Evolutionary conservation across 106 monocot genomes (phyloP).

Genomic region (Acorus gramineus): DNA sequence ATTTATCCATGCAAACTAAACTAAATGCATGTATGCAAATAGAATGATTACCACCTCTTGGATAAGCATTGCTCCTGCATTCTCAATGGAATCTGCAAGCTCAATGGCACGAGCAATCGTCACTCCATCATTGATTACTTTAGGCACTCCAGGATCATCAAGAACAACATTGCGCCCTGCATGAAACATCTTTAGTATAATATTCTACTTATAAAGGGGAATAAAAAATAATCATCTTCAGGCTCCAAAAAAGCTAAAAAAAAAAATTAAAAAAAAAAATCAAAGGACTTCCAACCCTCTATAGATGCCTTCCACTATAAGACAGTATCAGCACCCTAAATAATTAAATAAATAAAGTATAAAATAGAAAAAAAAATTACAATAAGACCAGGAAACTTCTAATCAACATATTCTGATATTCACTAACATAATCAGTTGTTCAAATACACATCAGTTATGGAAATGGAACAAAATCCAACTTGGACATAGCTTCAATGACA

Average conservation of each 20-base stretch:
- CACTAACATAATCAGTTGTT: too few relatives aligned
- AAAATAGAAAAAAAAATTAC: too few relatives aligned
- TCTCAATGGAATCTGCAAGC: slow-evolving; percentile 72
- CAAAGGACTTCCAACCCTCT: too few relatives aligned
- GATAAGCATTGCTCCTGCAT: slow-evolving; percentile 66
- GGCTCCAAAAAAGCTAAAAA: too few relatives aligned
- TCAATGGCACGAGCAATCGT: slow-evolving; percentile 86
- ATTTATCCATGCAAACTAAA: background rate
- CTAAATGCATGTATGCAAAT: background rate
- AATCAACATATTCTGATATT: too few relatives aligned
- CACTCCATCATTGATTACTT: slow-evolving; percentile 97
- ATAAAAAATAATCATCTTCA: background rate
- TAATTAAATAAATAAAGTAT: background rate
- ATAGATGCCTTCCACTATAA: too few relatives aligned
- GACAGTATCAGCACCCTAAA: background rate
- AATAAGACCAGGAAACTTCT: too few relatives aligned
- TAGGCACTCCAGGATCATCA: slow-evolving; percentile 80
- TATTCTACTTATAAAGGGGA: background rate
- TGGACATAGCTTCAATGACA: too few relatives aligned
- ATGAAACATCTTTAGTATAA: background rate
- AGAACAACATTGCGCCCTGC: slow-evolving; percentile 89
- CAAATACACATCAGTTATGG: too few relatives aligned
- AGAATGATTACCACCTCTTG: slow-evolving; percentile 52
- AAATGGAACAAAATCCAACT: too few relatives aligned
- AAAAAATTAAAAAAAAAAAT: too few relatives aligned